Evolutionary conservation across 139 green algal species (phyloP), one percentile per base, ranked within the genome.

Genomic region (Chlamydomonas sphaeroides): DNA sequence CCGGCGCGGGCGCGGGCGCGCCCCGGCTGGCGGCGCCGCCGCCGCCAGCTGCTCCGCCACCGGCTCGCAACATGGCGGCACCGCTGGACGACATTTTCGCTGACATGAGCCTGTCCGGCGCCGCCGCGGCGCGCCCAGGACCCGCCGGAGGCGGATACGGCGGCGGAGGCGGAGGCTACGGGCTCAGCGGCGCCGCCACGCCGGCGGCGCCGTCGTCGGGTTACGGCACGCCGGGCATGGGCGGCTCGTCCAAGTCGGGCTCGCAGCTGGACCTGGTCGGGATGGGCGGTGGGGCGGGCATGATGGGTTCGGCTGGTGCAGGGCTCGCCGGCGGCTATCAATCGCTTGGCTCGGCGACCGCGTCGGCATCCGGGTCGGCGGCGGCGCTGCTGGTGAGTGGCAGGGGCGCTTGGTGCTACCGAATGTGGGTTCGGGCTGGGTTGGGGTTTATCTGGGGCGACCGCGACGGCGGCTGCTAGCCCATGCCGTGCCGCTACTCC

Each of bases 11-110:
- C 17, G 28, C 28, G 53, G 53, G 53, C 53, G 23, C 23, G 53
- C 15, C 18, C 21, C 18, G 23, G 21, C 21, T 30, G 28, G 21
- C 23, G 56, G 38, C 8, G 39, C 25, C 33, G 3, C 65, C 10
- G 35, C 65, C 65, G 3, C 25, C 32, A 18, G 49, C 23, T 21
- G 41, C 32, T 20, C 8, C 45, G 49, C 33, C 45, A 33, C 38
- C 28, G 59, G 35, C 59, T 3, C 38, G 38, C 41, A 45, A 45
- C 45, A 8, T 70, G 39, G 36, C 59, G 0, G 61, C 36, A 36
- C 77, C 77, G 6, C 65, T 84, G 49, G 77, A 84, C 36, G 77
- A 84, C 35, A 23, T 84, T 33, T 84, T 84, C 36, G n/a, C 77
- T 3, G 77, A 84, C 49, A 84, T 84, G 77, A 82, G 32, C 75